Conservation (phyloP, 352 stramenopile genomes). For the Pythium coloratum region DNA sequence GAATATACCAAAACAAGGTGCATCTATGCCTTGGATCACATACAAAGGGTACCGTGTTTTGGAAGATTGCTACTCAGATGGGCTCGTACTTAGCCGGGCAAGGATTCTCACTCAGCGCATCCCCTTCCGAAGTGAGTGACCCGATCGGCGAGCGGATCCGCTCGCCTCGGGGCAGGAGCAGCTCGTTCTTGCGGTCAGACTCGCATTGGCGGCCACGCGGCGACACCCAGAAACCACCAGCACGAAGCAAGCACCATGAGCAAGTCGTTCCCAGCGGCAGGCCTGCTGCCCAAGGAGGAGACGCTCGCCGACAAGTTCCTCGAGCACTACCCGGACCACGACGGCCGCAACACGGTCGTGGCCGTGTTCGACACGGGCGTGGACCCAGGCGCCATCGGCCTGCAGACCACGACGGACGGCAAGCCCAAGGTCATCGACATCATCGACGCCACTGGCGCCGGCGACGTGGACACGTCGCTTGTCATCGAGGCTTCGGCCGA, state of each 20-base stretch:
- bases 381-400: slow-evolving; percentile 88
- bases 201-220: slow-evolving; percentile 8
- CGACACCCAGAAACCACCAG: neutral
- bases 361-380: slow-evolving; percentile 97
- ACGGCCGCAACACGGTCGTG: slow-evolving; percentile 91
- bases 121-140: neutral
- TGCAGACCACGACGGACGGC: slow-evolving; percentile 86
- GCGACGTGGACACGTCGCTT: slow-evolving; percentile 91
- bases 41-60: slow-evolving; percentile 16
- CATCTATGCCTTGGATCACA: neutral
- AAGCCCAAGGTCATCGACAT: slow-evolving; percentile 94
- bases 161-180: too few species aligned
- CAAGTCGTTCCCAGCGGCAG: slow-evolving; percentile 65
- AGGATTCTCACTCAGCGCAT: neutral
- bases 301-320: slow-evolving; percentile 86
- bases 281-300: slow-evolving; percentile 90
- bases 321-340: slow-evolving; percentile 75
- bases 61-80: neutral
- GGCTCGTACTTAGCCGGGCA: slow-evolving; percentile 16
- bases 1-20: slow-evolving; percentile 17
- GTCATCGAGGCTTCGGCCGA: slow-evolving; percentile 49
- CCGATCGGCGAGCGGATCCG: neutral
- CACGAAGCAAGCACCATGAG: slow-evolving; percentile 22
- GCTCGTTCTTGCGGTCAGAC: neutral
- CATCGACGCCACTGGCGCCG: slow-evolving; percentile 92